Conservation (phyloP, 139 green algal species). For the Coccomyxa sp. region DNA sequence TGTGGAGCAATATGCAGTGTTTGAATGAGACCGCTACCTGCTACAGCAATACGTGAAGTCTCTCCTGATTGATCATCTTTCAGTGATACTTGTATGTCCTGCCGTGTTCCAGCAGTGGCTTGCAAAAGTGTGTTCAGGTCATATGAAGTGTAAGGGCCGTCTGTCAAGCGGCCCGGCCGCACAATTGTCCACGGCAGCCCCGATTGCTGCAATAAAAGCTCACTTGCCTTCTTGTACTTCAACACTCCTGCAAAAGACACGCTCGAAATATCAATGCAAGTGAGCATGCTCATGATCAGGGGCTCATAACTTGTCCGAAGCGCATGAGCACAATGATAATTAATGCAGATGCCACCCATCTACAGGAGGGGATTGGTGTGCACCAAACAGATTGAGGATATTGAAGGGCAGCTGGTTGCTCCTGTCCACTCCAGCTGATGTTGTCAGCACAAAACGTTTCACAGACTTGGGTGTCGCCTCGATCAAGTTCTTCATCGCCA, state of each 20-base stretch:
- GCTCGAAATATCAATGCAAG: no score
- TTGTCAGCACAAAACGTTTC: conserved; percentile 83
- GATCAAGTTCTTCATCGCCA: conserved; percentile 76
- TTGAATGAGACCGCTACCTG: background rate
- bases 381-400: conserved; percentile 92
- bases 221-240: conserved; percentile 80
- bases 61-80: conserved; percentile 64
- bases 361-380: background rate
- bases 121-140: conserved; percentile 97
- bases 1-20: background rate
- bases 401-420: conserved; percentile 60
- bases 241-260: conserved; percentile 71
- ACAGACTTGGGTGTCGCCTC: conserved; percentile 37
- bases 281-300: no score
- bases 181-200: conserved; percentile 92
- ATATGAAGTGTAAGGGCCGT: conserved; percentile 96
- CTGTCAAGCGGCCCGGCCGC: conserved; percentile 84
- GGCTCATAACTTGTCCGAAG: no score
- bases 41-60: conserved; percentile 61
- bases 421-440: conserved; percentile 81
- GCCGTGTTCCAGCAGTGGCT: conserved; percentile 36
- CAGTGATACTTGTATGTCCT: conserved; percentile 45
- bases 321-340: no score
- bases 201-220: conserved; percentile 57
- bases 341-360: no score